phyloP scores from a whole-genome alignment of 202 grass and related monocot species.

The Schoenoplectus triqueter region DNA sequence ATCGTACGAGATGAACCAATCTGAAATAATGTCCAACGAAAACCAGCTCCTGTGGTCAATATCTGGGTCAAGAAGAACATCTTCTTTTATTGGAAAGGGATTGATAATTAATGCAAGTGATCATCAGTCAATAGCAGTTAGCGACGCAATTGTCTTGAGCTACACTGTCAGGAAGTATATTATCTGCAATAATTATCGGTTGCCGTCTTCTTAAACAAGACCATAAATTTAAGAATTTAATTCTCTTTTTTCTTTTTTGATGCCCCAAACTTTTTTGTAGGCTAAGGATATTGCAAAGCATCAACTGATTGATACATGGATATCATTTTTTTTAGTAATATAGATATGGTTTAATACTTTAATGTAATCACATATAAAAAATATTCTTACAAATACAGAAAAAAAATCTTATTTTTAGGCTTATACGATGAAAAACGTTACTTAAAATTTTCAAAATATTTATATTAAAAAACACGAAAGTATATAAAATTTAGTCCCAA shows the following conservation, averaged over 20 bases:
- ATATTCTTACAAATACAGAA: too few relatives aligned
- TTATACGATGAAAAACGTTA: too few relatives aligned
- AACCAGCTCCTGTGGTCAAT: background rate
- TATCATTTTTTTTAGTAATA: background rate
- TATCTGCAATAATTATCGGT: background rate
- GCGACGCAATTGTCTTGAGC: background rate
- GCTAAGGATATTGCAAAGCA: background rate
- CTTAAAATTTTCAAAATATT: too few relatives aligned
- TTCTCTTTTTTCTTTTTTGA: background rate
- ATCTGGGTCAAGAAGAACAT: background rate
- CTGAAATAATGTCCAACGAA: background rate
- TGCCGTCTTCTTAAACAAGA: background rate
- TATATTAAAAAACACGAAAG: too few relatives aligned
- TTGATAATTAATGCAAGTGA: slow-evolving; percentile 16
- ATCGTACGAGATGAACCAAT: background rate
- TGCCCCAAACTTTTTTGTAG: background rate
- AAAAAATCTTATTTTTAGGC: too few relatives aligned
- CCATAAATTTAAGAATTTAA: background rate
- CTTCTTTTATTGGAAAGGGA: background rate
- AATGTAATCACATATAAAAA: too few relatives aligned
- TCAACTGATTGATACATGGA: background rate
- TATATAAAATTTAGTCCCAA: too few relatives aligned
- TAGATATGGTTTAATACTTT: too few relatives aligned
- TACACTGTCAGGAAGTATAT: background rate
- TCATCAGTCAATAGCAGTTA: background rate